Evolutionary conservation across 1,284 basidiomycete species (phyloP), one percentile per base, ranked within the genome.

Genomic region (Sanguinoderma infundibulare): DNA sequence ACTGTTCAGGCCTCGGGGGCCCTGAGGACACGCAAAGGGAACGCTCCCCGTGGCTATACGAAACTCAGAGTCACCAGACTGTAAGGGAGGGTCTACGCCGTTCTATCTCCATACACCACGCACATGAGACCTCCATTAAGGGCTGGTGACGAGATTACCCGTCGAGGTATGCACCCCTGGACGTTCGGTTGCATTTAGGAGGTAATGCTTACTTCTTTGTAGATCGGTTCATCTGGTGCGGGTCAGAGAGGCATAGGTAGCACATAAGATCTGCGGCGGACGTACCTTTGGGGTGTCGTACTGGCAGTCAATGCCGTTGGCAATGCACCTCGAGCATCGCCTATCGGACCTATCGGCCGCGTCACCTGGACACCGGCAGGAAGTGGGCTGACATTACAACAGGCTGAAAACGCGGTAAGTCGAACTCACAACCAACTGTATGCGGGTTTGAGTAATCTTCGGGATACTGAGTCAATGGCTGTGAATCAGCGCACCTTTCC

Each of bases 301-400:
- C 0, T 89, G 92, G 75, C 92, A 95, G 1, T 90, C 87, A 17
- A 86, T 81, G 59, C 79, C 86, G 68, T 88, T 90, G 3, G 90
- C 82, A 14, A 84, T 78, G 72, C 94, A 95, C 71, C 92, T 94
- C 0, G 92, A 89, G 71, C 94, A 96, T 56, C 80, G 78, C 61
- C 86, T 86, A 15, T 82, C 82, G 2, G 83, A 83, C 83, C 85
- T 89, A 49, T 70, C 67, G 2, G 65, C 68, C n/a, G 71, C 72
- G 64, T 74, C 73, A 54, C 73, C 73, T 74, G 38, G 3, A 26
- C 12, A 20, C 17, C 12, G 24, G 5, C 24, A 46, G 42, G 28
- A 46, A 6, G 5, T 26, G 5, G 22, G 9, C 8, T 26, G 26
- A n/a, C 32, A n/a, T 24, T 22, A 42, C 36, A n/a, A n/a, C n/a